Evolutionary conservation across 1,139 yeast species (phyloP), one percentile per base, ranked within the genome.

Genomic region (Suhomyces kunorum): DNA sequence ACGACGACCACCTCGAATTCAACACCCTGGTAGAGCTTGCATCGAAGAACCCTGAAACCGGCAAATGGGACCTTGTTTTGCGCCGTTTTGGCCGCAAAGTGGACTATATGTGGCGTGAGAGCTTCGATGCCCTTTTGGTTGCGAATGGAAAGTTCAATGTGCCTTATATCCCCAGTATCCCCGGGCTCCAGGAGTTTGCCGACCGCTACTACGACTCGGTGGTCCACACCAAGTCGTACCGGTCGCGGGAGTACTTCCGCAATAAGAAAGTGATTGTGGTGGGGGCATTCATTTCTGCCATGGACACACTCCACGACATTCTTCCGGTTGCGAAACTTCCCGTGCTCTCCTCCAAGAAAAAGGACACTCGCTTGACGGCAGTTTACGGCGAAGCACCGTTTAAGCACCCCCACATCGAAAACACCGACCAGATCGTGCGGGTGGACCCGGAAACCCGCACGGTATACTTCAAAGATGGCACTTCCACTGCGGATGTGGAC

Each of bases 131-230:
- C 13, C 64, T 74, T 13, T 53, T 74, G 30, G 61, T 75, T 8
- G 76, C 78, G 5, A 71, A 68, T 41, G 81, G 81, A 3, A 80
- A 74, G 55, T 71, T 66, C 46, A 70, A 68, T 38, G 53, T 58
- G 4, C 79, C 81, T 0, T 69, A 49, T 41, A 62, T 74, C 27
- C 81, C 81, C 1, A 58, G 59, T 8, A 66, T 71, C 5, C 54
- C 56, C 1, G 80, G 80, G 1, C 51, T 74, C 12, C 47, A 60
- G 18, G 60, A 64, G n/a, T 74, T 76, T 74, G 61, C 59, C 40
- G 47, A 44, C 22, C 33, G 38, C 11, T 68, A 73, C 28, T 28
- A 31, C 31, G 40, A 42, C 22, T 27, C 39, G 9, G 50, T 47
- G 18, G 43, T 44, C 24, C 54, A 50, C 34, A 46, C 53, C 36